These are phyloP conservation scores for Moesziomyces globuligerus DNA, from an alignment of 1,284 basidiomycete genomes.

Conservation along the genomic window DNA sequence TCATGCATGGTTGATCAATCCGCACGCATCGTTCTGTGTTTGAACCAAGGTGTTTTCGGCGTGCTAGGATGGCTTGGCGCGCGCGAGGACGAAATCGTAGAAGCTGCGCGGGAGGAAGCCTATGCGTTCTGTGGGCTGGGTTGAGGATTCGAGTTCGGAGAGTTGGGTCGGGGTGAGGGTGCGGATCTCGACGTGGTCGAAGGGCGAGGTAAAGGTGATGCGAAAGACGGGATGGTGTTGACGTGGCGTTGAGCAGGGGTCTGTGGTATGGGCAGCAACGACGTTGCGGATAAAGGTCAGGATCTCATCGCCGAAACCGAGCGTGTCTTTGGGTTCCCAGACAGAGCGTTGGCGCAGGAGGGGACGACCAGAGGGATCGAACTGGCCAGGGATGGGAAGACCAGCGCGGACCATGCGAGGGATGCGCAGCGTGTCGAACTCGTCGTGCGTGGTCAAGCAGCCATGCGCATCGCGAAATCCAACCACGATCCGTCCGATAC, in stretches of 20 bases:
- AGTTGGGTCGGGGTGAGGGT: not conserved
- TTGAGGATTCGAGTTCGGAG: not conserved
- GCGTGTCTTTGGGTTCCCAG: conserved; percentile 81
- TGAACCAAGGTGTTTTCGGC: too few species aligned
- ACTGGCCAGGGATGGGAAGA: conserved; percentile 73
- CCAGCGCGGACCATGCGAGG: conserved; percentile 62
- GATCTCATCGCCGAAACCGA: conserved; percentile 78
- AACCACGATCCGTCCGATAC: conserved; percentile 83
- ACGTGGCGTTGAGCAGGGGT: not conserved
- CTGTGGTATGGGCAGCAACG: conserved; percentile 12
- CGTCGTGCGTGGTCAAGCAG: conserved; percentile 56
- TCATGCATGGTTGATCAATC: too few species aligned
- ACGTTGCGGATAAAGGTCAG: conserved; percentile 72
- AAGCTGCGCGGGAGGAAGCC: conserved; percentile 49
- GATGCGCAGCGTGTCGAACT: conserved; percentile 67
- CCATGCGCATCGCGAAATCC: conserved; percentile 88
- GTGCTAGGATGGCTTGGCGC: not conserved
- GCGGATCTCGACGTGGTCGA: conserved; percentile 31
- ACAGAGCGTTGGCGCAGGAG: conserved; percentile 76
- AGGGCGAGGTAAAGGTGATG: conserved; percentile 49
- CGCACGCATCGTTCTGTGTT: not conserved
- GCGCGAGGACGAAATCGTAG: conserved; percentile 46
- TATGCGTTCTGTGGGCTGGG: conserved; percentile 20
- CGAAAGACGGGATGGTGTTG: conserved; percentile 52
- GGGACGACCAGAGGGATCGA: conserved; percentile 73